Evolutionary conservation across 352 stramenopile species (phyloP).

Genomic region (Phytopythium cucurbitacearum): DNA sequence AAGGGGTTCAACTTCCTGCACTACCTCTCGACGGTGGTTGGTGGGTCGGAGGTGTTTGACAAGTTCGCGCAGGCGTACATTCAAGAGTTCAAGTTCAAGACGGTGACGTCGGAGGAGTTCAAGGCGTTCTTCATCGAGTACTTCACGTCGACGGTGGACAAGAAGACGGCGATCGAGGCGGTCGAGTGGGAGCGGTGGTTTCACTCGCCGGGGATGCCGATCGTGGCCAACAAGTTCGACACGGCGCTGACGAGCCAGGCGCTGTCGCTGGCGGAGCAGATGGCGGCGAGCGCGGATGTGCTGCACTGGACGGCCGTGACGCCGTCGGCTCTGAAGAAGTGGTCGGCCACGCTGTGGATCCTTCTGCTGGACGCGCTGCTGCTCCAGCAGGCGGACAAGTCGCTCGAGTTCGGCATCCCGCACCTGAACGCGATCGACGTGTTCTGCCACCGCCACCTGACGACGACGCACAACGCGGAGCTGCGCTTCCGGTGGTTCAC

Average conservation of each 20-base stretch:
- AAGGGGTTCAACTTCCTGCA: slow-evolving; percentile 88
- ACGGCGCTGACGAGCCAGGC: slow-evolving; percentile 60
- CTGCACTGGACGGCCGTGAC: slow-evolving; percentile 25
- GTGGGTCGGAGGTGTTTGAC: slow-evolving; percentile 26
- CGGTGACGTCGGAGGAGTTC: slow-evolving; percentile 72
- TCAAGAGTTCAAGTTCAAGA: slow-evolving; percentile 71
- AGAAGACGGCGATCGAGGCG: slow-evolving; percentile 28
- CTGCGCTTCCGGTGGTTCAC: slow-evolving; percentile 72
- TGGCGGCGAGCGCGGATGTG: slow-evolving; percentile 9
- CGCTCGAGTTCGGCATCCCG: slow-evolving; percentile 1
- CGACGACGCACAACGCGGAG: slow-evolving; percentile 56
- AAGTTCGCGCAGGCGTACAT: slow-evolving; percentile 89
- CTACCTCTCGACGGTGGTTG: slow-evolving; percentile 72
- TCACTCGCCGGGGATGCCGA: slow-evolving; percentile 85
- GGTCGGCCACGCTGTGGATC: slow-evolving; percentile 51
- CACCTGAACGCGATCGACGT: slow-evolving; percentile 56
- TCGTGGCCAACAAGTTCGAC: slow-evolving; percentile 84
- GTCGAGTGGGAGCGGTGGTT: slow-evolving; percentile 95
- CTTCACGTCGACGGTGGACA: slow-evolving; percentile 41
- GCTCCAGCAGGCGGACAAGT: slow-evolving; percentile 31
- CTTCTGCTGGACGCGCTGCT: slow-evolving; percentile 57
- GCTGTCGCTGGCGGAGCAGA: slow-evolving; percentile 31
- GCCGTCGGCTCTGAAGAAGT: slow-evolving; percentile 12
- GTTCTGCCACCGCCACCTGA: slow-evolving; percentile 43
- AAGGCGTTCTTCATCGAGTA: slow-evolving; percentile 45